phyloP scores from a whole-genome alignment of 2,329 filamentous ascomycete genomes.

The Neospermospora avenae region DNA sequence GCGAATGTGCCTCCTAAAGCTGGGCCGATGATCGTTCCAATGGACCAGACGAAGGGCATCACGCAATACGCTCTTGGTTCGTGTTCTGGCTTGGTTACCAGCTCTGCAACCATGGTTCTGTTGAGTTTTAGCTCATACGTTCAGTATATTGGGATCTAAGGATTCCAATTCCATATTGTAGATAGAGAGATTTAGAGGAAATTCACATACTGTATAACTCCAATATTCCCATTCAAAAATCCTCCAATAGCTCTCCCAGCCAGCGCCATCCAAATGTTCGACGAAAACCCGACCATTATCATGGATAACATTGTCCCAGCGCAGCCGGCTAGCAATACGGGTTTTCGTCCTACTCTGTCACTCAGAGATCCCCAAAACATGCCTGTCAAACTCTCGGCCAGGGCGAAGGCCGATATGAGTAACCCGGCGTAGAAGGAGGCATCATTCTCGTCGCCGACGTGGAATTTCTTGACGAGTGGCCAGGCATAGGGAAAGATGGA shows the following conservation, averaged over 20 bases:
- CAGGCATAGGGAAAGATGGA: constrained; percentile 93
- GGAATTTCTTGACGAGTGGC: constrained; percentile 74
- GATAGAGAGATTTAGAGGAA: too few relatives aligned
- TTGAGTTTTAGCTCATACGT: too few relatives aligned
- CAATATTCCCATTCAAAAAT: constrained; percentile 86
- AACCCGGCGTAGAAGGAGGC: constrained; percentile 86
- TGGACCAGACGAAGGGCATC: constrained; percentile 92
- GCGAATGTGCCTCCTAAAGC: constrained; percentile 86
- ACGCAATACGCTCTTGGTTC: constrained; percentile 85
- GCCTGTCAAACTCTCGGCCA: constrained; percentile 78
- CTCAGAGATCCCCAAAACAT: constrained; percentile 86
- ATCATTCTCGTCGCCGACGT: constrained; percentile 68
- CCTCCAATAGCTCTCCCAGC: constrained; percentile 74
- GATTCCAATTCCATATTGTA: too few relatives aligned
- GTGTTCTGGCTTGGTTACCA: constrained; percentile 79
- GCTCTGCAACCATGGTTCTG: constrained; percentile 82
- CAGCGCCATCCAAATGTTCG: constrained; percentile 81
- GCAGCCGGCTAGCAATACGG: constrained; percentile 77
- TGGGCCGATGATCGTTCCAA: constrained; percentile 85
- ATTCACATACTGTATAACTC: constrained; percentile 55
- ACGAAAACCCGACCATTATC: constrained; percentile 76
- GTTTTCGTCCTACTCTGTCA: constrained; percentile 80
- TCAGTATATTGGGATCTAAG: too few relatives aligned
- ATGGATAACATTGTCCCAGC: constrained; percentile 79
- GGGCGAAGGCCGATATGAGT: constrained; percentile 81